phyloP scores from a whole-genome alignment of 1,284 basidiomycete genomes.

The Cutaneotrichosporon cyanovorans region DNA sequence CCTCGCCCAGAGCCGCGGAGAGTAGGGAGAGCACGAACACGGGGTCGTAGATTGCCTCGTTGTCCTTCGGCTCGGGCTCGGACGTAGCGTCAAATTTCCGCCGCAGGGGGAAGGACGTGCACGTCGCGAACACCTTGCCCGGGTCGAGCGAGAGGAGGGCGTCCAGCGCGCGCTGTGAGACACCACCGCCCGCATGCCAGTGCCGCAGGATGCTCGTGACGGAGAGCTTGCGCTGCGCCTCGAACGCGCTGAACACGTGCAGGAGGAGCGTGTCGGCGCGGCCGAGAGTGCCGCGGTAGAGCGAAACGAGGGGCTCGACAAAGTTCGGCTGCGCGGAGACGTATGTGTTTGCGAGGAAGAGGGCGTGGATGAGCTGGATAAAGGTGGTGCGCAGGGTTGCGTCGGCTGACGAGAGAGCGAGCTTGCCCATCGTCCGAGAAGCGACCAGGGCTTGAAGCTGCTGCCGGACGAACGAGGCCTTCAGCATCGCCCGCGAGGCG shows the following conservation, averaged over 20 bases:
- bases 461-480: slow-evolving; percentile 47
- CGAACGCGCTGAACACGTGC: slow-evolving; percentile 69
- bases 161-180: slow-evolving; percentile 53
- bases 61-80: slow-evolving; percentile 21
- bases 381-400: slow-evolving; percentile 54
- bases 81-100: background rate
- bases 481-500: slow-evolving; percentile 47
- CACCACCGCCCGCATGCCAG: slow-evolving; percentile 54
- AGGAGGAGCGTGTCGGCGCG: slow-evolving; percentile 60
- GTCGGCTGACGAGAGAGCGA: slow-evolving; percentile 50
- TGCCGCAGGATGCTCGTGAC: slow-evolving; percentile 54
- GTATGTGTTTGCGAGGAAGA: slow-evolving; percentile 66
- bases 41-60: slow-evolving; percentile 64
- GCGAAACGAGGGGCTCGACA: slow-evolving; percentile 61
- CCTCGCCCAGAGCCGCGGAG: slow-evolving; percentile 56
- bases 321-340: slow-evolving; percentile 78
- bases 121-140: slow-evolving; percentile 61
- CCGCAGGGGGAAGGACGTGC: slow-evolving; percentile 58
- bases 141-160: slow-evolving; percentile 66
- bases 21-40: slow-evolving; percentile 66
- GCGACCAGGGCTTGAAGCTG: slow-evolving; percentile 47
- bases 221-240: slow-evolving; percentile 61
- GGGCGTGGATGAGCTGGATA: slow-evolving; percentile 53
- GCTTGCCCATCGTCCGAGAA: slow-evolving; percentile 35
- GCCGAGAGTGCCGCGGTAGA: slow-evolving; percentile 67